Base-by-base conservation (phyloP, 176 grass and related monocot genomes). In the Oryza nivara region DNA sequence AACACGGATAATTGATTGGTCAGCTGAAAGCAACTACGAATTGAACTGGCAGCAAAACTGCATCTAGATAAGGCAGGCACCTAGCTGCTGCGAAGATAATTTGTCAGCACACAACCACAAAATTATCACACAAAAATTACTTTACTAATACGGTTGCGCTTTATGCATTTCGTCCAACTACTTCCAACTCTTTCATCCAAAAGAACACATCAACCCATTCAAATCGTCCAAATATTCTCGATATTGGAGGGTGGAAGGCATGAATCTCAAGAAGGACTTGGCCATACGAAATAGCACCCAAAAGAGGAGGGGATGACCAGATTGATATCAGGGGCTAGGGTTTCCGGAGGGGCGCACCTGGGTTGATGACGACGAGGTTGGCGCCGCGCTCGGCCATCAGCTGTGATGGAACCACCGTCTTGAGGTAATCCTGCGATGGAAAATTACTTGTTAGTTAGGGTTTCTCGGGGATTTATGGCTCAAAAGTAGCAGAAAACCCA, bases 341-440 rank as follows among this genome's bases (percentile, higher is more conserved):
- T 74, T 85, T 45, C 26, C 26, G n/a, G 44, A 6, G 68, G 40
- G 36, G 5, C 70, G 32, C 80, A 95, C 96, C 93, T 83, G 96
- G 96, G 84, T 98, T 98, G 86, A 98, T 98, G 61, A 98, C 87
- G 73, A 98, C 96, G 63, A 98, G 88, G 73, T 92, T 98, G 73
- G 96, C 68, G 34, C 96, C 96, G 34, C 91, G 93, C 77, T 98
- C 96, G 85, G 88, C 90, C 76, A 95, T 83, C 40, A 98, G 91
- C 83, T 98, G 93, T 41, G 96, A 98, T 72, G 96, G 96, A 7
- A 98, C 91, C 30, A 98, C 91, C 67, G 87, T 90, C 85, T 85
- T 98, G 82, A 93, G 85, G 81, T 97, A 97, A 68, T 98, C 96
- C 93, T 95, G 90, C 7, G 73, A 32, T 1, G 70, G 4, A 16